Conservation (phyloP, 805 yeast species). For the Candida hispaniensis region DNA sequence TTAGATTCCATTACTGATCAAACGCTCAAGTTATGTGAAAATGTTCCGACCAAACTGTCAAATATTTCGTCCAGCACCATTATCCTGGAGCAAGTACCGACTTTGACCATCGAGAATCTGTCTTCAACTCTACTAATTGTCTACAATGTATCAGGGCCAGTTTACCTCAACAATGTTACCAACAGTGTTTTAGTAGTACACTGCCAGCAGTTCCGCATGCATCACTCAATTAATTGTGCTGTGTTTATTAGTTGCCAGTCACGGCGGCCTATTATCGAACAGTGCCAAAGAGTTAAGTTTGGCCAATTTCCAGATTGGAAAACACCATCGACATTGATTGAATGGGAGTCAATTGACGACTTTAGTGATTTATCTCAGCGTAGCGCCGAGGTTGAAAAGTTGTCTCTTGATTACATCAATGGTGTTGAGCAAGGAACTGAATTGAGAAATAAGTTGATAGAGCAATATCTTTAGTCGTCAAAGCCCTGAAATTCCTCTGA, state of each 20-base stretch:
- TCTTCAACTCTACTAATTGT: conserved; percentile 1
- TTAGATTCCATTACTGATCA: not conserved
- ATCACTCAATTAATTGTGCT: conserved; percentile 1
- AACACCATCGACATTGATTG: not conserved
- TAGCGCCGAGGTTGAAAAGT: too few relatives aligned
- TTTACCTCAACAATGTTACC: conserved; percentile 3
- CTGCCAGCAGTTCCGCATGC: conserved; percentile 15
- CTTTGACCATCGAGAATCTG: conserved; percentile 9
- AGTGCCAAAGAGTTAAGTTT: conserved; percentile 2
- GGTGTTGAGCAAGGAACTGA: too few relatives aligned
- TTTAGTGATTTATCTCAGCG: conserved; percentile 6
- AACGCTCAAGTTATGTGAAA: not conserved
- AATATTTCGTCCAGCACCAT: conserved; percentile 1
- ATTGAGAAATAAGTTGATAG: too few relatives aligned
- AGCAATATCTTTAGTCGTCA: conserved; percentile 15
- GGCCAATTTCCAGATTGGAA: conserved; percentile 5
- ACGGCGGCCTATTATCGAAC: conserved; percentile 7
- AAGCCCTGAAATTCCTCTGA: conserved; percentile 21
- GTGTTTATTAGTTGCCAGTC: conserved; percentile 6
- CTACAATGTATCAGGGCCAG: conserved; percentile 6
- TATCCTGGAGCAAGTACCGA: conserved; percentile 3
- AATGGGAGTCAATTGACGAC: conserved; percentile 9
- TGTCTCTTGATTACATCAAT: too few relatives aligned
- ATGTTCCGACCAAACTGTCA: not conserved
- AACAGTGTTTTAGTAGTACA: conserved; percentile 3